phyloP scores from a whole-genome alignment of 2,329 filamentous ascomycete species.

The Boeremia lycopersici region DNA sequence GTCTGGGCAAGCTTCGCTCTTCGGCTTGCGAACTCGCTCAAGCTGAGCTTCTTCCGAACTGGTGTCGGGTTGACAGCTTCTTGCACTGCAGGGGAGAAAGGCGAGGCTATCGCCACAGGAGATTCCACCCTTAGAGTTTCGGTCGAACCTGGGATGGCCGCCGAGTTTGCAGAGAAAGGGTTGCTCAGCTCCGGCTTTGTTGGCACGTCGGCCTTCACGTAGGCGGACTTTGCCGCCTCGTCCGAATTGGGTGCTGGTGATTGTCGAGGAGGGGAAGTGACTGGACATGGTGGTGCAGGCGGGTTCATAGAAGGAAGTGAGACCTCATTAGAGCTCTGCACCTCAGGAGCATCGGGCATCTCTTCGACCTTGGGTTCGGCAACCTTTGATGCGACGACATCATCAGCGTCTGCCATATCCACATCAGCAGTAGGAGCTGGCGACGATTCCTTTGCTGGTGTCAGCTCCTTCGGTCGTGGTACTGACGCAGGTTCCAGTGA shows the following conservation, averaged over 20 bases:
- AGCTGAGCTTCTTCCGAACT: conserved; percentile 56
- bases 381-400: conserved; percentile 36
- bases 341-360: conserved; percentile 35
- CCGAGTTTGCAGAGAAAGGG: conserved; percentile 21
- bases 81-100: conserved; percentile 49
- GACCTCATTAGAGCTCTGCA: conserved; percentile 23
- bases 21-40: conserved; percentile 58
- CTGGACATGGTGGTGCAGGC: conserved; percentile 41
- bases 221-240: conserved; percentile 22
- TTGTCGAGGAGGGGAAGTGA: conserved; percentile 21
- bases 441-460: conserved; percentile 31
- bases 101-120: conserved; percentile 34
- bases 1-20: conserved; percentile 48
- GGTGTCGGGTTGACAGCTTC: conserved; percentile 51
- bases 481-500: conserved; percentile 27
- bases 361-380: conserved; percentile 35
- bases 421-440: conserved; percentile 22
- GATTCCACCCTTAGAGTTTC: conserved; percentile 38
- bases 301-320: conserved; percentile 42
- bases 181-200: conserved; percentile 32
- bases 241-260: conserved; percentile 19
- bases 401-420: conserved; percentile 28
- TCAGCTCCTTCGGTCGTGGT: conserved; percentile 27
- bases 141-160: conserved; percentile 34
- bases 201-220: conserved; percentile 40